Evolutionary conservation across 495 filamentous ascomycete genomes (phyloP).

Genomic region (Tuber umbilicatum): DNA sequence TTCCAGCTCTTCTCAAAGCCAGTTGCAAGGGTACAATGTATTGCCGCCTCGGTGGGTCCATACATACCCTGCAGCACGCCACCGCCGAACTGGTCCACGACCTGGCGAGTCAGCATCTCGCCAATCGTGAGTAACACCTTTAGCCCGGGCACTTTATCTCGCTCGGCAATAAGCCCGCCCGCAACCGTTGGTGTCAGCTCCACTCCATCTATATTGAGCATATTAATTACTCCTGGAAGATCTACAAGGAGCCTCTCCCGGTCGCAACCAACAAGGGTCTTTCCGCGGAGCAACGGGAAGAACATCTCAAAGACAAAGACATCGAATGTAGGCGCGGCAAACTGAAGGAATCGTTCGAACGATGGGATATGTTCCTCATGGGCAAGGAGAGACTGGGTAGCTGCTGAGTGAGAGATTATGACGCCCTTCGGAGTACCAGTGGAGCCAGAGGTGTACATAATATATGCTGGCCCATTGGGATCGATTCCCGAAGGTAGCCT

Average conservation of each 20-base stretch:
- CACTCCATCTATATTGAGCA: constrained; percentile 65
- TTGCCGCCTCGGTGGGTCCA: constrained; percentile 76
- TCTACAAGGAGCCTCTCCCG: constrained; percentile 62
- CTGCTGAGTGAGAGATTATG: constrained; percentile 66
- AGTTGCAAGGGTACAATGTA: constrained; percentile 62
- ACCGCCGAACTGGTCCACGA: constrained; percentile 66
- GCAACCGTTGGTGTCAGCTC: constrained; percentile 80
- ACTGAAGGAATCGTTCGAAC: constrained; percentile 74
- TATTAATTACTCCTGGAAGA: constrained; percentile 56
- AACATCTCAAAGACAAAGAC: constrained; percentile 87
- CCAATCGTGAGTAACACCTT: constrained; percentile 70
- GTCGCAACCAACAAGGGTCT: constrained; percentile 62
- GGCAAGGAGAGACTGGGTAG: constrained; percentile 66
- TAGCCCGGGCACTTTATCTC: constrained; percentile 56
- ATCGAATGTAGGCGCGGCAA: constrained; percentile 80
- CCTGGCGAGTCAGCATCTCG: constrained; percentile 70
- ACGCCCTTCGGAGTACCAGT: constrained; percentile 89
- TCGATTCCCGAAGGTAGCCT: constrained; percentile 17
- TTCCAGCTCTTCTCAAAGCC: constrained; percentile 47
- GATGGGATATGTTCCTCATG: constrained; percentile 66
- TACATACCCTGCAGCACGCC: constrained; percentile 77
- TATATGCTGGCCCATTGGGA: constrained; percentile 59
- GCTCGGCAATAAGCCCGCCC: constrained; percentile 56
- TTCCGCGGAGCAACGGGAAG: constrained; percentile 65
- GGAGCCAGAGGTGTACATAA: constrained; percentile 87